A percentile compares a stretch with the other conserved stretches of the same genome.
phyloP scores from a whole-genome alignment of 1,284 basidiomycete genomes.

The Ceratobasidium sp. region DNA sequence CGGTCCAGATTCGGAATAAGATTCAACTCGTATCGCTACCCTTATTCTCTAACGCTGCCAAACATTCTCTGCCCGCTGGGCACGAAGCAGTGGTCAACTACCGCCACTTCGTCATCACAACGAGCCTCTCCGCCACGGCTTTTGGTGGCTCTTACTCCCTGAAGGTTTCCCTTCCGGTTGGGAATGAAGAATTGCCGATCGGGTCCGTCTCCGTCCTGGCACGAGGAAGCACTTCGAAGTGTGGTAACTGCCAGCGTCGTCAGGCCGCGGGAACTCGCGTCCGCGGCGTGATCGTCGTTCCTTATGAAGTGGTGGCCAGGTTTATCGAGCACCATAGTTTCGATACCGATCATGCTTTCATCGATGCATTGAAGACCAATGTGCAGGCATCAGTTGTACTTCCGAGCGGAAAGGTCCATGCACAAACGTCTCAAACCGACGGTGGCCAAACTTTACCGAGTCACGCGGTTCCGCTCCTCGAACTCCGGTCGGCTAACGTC shows the following conservation, averaged over 20 bases:
- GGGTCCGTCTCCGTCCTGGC: slow-evolving; percentile 30
- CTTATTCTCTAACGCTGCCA: slow-evolving; percentile 1
- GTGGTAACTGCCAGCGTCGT: slow-evolving; percentile 33
- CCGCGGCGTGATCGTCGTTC: slow-evolving; percentile 5
- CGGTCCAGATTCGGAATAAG: not conserved
- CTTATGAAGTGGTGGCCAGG: slow-evolving; percentile 7
- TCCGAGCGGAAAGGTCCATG: no score
- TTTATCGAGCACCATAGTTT: not conserved
- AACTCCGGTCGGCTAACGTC: no score
- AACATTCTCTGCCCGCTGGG: not conserved
- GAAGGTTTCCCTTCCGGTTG: not conserved
- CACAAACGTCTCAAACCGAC: no score
- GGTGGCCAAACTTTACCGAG: no score
- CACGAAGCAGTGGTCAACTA: slow-evolving; percentile 24
- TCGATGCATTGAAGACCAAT: no score
- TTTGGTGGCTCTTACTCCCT: slow-evolving; percentile 36
- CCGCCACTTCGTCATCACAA: slow-evolving; percentile 19
- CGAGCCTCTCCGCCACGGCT: not conserved
- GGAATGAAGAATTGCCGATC: not conserved
- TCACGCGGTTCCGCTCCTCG: no score
- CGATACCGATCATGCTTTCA: no score
- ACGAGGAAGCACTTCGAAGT: slow-evolving; percentile 23
- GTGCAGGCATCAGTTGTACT: no score
- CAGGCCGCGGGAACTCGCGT: slow-evolving; percentile 5
- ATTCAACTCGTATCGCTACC: not conserved